Evolutionary conservation across 2,329 filamentous ascomycete genomes (phyloP), one percentile per base, ranked within the genome.

Genomic region (Aquanectria penicillioides): DNA sequence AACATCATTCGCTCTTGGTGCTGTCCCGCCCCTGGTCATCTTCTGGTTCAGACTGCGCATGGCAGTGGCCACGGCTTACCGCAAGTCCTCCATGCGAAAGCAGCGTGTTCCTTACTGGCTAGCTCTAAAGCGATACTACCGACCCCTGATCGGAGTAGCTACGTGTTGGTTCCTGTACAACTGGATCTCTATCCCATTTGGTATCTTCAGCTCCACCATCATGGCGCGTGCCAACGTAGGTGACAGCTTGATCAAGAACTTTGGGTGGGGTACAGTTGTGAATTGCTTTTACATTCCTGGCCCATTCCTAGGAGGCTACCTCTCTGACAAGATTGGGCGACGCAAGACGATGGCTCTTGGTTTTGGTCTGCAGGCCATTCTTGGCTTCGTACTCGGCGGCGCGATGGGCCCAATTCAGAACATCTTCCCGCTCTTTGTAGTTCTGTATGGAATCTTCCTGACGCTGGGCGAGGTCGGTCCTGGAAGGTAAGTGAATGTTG

Each of bases 101-200:
- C 76, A 82, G 53, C 69, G 74, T 6, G 69, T 72, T 2, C 83
- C 83, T 0, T 85, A 85, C 67, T 68, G 69, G 65, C 73, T 85
- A 7, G 78, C 77, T 0, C 44, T 83, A 17, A 80, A 77, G 61
- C 74, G 77, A 26, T 83, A 85, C 61, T 84, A 79, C 74, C 75
- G 78, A 4, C 79, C 80, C 0, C 70, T 86, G 37, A 66, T 84
- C 4, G 83, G 83, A 12, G 77, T 78, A 6, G 77, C 81, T 2
- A 59, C 77, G 1, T 77, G 79, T 9, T 85, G 83, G 82, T 85
- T 85, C 67, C 69, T 78, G 22, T 80, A 86, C 67, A 82, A 87
- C 66, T 86, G 80, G 68, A 80, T 86, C 34, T 80, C 80, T 0
- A 81, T 83, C 49, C 83, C 83, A 0, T 85, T 85, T 59, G 82